These are phyloP conservation scores for Fusarium pseudoanthophilum DNA, from an alignment of 2,329 filamentous ascomycete species.

Conservation along the genomic window DNA sequence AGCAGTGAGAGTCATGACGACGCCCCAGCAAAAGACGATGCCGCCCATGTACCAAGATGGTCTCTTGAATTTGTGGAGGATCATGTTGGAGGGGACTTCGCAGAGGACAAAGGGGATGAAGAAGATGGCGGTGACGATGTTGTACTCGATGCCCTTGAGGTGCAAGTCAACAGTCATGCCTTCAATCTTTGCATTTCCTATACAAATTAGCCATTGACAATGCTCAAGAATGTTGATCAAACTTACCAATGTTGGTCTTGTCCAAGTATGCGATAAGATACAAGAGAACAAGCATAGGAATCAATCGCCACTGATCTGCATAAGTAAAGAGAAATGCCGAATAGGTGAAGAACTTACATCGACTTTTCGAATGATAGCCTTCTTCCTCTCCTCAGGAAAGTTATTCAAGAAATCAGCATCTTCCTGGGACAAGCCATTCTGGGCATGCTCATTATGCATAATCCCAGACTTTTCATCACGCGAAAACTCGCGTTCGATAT, in stretches of 20 bases:
- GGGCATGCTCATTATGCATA: slow-evolving; percentile 38
- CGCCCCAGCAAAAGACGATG: slow-evolving; percentile 13
- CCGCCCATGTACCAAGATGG: slow-evolving; percentile 18
- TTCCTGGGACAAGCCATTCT: background rate
- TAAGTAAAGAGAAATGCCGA: background rate
- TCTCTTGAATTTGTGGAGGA: slow-evolving; percentile 13
- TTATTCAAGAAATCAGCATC: slow-evolving; percentile 12
- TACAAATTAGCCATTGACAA: background rate
- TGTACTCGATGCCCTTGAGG: slow-evolving; percentile 63
- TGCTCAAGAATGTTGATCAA: background rate
- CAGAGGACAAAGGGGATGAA: slow-evolving; percentile 29
- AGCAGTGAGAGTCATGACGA: slow-evolving; percentile 12
- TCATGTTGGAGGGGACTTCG: slow-evolving; percentile 22
- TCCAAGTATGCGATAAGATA: slow-evolving; percentile 19
- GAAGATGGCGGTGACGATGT: slow-evolving; percentile 57
- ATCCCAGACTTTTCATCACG: slow-evolving; percentile 39
- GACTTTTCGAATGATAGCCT: slow-evolving; percentile 3
- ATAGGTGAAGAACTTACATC: background rate
- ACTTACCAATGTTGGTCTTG: slow-evolving; percentile 11
- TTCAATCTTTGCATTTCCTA: slow-evolving; percentile 44
- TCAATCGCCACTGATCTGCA: background rate
- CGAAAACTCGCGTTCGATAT: slow-evolving; percentile 40
- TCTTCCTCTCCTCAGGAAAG: slow-evolving; percentile 4
- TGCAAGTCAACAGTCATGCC: slow-evolving; percentile 42
- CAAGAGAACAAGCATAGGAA: slow-evolving; percentile 19